Base-by-base conservation (phyloP, 129 eudicot genomes). In the Erigeron canadensis region DNA sequence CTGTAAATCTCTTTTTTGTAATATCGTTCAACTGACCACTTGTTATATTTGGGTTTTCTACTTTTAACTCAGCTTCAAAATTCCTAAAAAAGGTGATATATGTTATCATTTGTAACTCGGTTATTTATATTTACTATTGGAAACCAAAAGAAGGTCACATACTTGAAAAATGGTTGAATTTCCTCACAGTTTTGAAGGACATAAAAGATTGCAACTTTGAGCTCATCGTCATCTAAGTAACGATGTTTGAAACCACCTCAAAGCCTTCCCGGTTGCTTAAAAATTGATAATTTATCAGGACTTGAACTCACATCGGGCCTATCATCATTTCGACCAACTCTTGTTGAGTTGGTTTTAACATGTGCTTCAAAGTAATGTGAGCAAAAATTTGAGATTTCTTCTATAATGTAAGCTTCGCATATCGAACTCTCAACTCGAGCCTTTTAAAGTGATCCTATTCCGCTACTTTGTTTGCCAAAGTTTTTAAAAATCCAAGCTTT, bases 341-440 rank as follows among this genome's bases (percentile, higher is more conserved):
- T 66, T 8, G 40, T 66, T 15, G 39, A 66, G 55, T 66, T 66
- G 1, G 71, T 41, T 46, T 66, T 37, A 41, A 66, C 56, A 46
- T 66, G 54, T 0, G 71, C 1, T 16, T 66, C 71, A 19, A 66
- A 66, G 44, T 66, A 66, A 18, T 66, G 53, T 66, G 71, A 43
- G 48, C 39, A 42, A 38, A 44, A 43, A 46, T 46, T 43, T 66
- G 71, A 43, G 16, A 46, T 47, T 67, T 67, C 71, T 21, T 43
- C 56, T 10, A 67, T 44, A 5, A 44, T 12, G 71, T 66, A 66
- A 5, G 57, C 57, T 11, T 43, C 40, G 17, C 54, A 37, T n/a
- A 65, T 65, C 41, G 70, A 65, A 40, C 70, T 44, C 51, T 65
- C 70, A 6, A 65, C 70, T 44, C 70, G 13, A 39, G 70, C 70